phyloP scores from a whole-genome alignment of 495 filamentous ascomycete species.

The Lasiosphaeria miniovina region DNA sequence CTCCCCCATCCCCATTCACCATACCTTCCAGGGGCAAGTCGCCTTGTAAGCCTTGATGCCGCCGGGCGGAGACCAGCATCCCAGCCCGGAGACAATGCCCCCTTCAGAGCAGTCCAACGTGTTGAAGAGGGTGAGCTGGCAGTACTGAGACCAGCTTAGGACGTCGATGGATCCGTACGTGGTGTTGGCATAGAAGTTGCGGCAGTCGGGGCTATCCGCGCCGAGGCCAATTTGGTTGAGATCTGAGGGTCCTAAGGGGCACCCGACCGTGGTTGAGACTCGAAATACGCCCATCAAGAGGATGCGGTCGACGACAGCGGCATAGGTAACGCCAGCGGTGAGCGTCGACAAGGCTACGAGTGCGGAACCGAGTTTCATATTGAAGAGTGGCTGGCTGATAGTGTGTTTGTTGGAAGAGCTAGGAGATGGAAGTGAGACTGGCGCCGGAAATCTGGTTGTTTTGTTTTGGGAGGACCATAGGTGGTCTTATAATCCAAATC shows the following conservation, averaged over 20 bases:
- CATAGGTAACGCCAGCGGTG: not conserved
- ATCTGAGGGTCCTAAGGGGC: not conserved
- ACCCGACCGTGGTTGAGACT: not conserved
- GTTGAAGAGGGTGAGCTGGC: conserved; percentile 13
- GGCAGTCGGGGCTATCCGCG: conserved; percentile 2
- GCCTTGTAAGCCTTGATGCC: conserved; percentile 13
- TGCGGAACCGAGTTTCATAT: conserved; percentile 1
- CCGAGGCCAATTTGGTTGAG: conserved; percentile 6
- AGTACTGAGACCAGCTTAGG: conserved; percentile 10
- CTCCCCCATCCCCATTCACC: not conserved
- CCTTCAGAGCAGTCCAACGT: conserved; percentile 14
- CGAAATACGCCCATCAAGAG: conserved; percentile 4
- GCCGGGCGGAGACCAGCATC: conserved; percentile 17
- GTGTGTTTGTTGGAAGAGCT: not conserved
- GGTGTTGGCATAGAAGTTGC: conserved; percentile 5
- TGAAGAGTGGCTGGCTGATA: not conserved
- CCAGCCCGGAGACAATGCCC: conserved; percentile 11
- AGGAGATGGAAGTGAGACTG: not conserved
- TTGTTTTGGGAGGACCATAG: not conserved
- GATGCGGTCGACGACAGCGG: conserved; percentile 4
- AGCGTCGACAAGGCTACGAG: conserved; percentile 5
- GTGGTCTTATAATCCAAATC: not conserved
- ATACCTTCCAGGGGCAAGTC: conserved; percentile 12
- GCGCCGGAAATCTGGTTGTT: not conserved
- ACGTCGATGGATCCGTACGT: conserved; percentile 14